These are phyloP conservation scores for Glycyrrhiza uralensis DNA, from an alignment of 306 rosid genomes.

Conservation along the genomic window DNA sequence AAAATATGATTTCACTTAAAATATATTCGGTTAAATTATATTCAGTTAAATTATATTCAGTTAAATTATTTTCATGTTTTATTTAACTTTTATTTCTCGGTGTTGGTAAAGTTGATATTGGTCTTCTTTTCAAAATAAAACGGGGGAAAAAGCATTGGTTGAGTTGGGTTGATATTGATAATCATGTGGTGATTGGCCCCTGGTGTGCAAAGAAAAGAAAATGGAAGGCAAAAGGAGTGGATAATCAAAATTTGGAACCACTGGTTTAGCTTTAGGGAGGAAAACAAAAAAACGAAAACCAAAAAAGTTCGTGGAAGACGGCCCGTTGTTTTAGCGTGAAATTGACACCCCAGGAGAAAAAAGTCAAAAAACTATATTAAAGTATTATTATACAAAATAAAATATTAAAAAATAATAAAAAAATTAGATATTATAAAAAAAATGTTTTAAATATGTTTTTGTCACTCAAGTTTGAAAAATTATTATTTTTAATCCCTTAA, in stretches of 20 bases:
- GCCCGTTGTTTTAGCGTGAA: constrained; percentile 8
- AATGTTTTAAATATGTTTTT: too few relatives aligned
- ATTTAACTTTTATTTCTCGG: not conserved
- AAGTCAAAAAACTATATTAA: not conserved
- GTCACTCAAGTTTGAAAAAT: too few relatives aligned
- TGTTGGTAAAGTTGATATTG: not conserved
- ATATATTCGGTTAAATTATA: too few relatives aligned
- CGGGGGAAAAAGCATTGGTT: not conserved
- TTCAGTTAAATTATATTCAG: too few relatives aligned
- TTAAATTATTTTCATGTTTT: not conserved
- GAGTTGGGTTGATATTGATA: constrained; percentile 15
- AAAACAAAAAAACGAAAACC: not conserved
- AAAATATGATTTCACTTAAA: too few relatives aligned
- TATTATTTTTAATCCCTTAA: too few relatives aligned
- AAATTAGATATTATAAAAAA: too few relatives aligned
- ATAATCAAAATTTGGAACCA: constrained; percentile 33
- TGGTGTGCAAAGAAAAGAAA: constrained; percentile 6
- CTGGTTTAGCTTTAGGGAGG: constrained; percentile 6
- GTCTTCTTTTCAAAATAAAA: not conserved
- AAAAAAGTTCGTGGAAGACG: constrained; percentile 18
- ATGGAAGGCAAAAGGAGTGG: constrained; percentile 16
- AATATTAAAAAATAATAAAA: not conserved
- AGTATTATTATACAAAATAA: not conserved
- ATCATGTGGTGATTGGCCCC: constrained; percentile 10
- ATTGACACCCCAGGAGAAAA: constrained; percentile 11